A percentile compares a stretch with the other conserved stretches of the same genome.
These are phyloP conservation scores for Cladosporium sp. DNA, from an alignment of 2,329 filamentous ascomycete genomes.

Conservation along the genomic window DNA sequence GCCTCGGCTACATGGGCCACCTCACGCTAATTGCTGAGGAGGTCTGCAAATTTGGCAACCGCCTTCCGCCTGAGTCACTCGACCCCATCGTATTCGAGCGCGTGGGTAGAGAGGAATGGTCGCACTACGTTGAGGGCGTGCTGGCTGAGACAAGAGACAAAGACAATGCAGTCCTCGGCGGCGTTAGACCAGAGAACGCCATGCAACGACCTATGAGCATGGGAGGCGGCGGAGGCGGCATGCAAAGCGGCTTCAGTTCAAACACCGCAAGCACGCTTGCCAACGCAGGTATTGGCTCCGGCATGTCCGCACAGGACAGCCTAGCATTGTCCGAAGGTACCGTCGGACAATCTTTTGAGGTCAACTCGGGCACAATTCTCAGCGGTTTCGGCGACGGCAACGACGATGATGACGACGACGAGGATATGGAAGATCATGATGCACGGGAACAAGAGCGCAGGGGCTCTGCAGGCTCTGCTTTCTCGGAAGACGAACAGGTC, in stretches of 20 bases:
- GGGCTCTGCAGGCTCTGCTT: slow-evolving; percentile 39
- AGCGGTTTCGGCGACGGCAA: slow-evolving; percentile 93
- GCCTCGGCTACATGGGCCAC: slow-evolving; percentile 97
- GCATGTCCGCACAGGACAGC: slow-evolving; percentile 27
- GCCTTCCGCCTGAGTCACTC: slow-evolving; percentile 82
- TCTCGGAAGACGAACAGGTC: slow-evolving; percentile 58
- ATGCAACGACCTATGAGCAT: slow-evolving; percentile 58
- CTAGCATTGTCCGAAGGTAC: slow-evolving; percentile 31
- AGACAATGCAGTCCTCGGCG: slow-evolving; percentile 96
- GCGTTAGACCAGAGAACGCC: slow-evolving; percentile 85
- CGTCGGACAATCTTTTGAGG: slow-evolving; percentile 31
- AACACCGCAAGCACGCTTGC: slow-evolving; percentile 57
- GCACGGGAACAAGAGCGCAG: slow-evolving; percentile 17
- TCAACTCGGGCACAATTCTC: slow-evolving; percentile 43
- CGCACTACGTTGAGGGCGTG: slow-evolving; percentile 89
- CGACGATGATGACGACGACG: slow-evolving; percentile 92
- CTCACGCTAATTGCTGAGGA: slow-evolving; percentile 95
- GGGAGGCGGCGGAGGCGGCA: slow-evolving; percentile 23
- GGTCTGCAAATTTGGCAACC: slow-evolving; percentile 96
- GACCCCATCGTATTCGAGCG: slow-evolving; percentile 80
- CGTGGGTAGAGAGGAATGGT: slow-evolving; percentile 86
- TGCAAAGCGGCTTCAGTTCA: slow-evolving; percentile 50
- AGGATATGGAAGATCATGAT: slow-evolving; percentile 43
- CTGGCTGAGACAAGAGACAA: slow-evolving; percentile 90
- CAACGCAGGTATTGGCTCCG: slow-evolving; percentile 73